Evolutionary conservation across 805 yeast genomes (phyloP), one percentile per base, ranked within the genome.

Genomic region (Kodamaea laetipori): DNA sequence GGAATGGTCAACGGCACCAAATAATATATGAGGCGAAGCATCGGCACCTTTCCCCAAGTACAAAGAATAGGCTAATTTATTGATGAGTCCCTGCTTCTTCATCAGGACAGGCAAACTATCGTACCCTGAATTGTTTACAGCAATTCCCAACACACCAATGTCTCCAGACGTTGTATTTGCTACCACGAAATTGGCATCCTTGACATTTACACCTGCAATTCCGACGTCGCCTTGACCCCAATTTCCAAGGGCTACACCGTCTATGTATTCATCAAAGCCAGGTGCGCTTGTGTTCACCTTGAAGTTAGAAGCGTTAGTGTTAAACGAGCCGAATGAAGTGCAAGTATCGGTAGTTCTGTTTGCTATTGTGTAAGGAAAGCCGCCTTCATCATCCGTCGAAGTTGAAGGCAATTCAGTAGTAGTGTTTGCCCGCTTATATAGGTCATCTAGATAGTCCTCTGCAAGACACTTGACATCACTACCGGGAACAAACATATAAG

Each of bases 151-250:
- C 3, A 57, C 53, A 11, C 63, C 66, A 17, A 44, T 37, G 21
- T 39, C 31, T 9, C 50, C 44, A 28, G 33, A 36, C 13, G 49
- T 21, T 19, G 47, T 38, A 18, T 43, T 44, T 21, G 52, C 58
- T 16, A 53, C 52, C 2, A 48, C 60, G 16, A 56, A 52, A 6
- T 41, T 49, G 11, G 46, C 48, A 17, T 44, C 39, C 4, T 41
- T 17, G 7, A 56, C 19, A 2, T 70, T 61, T 9, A 73, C 60
- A 36, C 71, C 77, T 36, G 81, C 80, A 41, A 86, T 53, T 2
- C 52, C 47, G 4, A 90, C 71, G 27, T 68, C 65, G 55, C 90
- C 97, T 25, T 46, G 39, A 13, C 86, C 94, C 81, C 81, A 78
- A 31, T 61, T 43, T 17, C 84, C 84, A 4, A 43, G 40, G 3